These are phyloP conservation scores for Populus ilicifolia DNA, from an alignment of 345 rosid species.

Conservation along the genomic window DNA sequence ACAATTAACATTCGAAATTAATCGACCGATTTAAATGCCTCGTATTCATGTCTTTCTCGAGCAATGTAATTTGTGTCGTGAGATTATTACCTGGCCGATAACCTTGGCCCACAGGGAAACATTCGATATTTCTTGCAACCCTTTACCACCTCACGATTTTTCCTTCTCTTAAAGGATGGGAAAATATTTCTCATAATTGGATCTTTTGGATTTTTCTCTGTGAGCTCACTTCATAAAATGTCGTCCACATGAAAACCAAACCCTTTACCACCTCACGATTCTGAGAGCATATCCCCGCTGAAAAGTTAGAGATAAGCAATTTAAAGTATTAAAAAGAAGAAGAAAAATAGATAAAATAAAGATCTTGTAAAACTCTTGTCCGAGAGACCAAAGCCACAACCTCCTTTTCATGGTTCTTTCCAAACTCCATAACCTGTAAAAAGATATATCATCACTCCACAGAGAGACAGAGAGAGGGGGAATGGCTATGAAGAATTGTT, in stretches of 20 bases:
- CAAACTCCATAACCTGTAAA: neutral
- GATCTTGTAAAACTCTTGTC: neutral
- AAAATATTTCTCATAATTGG: neutral
- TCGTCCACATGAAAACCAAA: slow-evolving; percentile 36
- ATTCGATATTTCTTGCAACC: no score
- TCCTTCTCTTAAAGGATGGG: neutral
- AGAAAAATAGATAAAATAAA: neutral
- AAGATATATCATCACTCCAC: neutral
- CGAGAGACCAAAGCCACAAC: slow-evolving; percentile 13
- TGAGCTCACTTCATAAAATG: slow-evolving; percentile 3
- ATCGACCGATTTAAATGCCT: no score
- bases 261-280: slow-evolving; percentile 33
- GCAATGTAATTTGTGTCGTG: no score
- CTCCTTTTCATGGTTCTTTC: neutral
- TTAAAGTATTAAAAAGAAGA: neutral
- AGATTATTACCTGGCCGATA: no score
- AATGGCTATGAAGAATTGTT: slow-evolving; percentile 48
- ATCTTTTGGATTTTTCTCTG: neutral
- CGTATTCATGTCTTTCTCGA: no score
- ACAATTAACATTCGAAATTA: no score
- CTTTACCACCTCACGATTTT: no score
- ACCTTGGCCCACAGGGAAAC: no score
- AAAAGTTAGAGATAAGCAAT: slow-evolving; percentile 7
- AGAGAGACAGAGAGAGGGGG: neutral
- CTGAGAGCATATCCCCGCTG: slow-evolving; percentile 18